Base-by-base conservation (phyloP, 2,329 filamentous ascomycete species). In the Aspergillus pseudonomiae region DNA sequence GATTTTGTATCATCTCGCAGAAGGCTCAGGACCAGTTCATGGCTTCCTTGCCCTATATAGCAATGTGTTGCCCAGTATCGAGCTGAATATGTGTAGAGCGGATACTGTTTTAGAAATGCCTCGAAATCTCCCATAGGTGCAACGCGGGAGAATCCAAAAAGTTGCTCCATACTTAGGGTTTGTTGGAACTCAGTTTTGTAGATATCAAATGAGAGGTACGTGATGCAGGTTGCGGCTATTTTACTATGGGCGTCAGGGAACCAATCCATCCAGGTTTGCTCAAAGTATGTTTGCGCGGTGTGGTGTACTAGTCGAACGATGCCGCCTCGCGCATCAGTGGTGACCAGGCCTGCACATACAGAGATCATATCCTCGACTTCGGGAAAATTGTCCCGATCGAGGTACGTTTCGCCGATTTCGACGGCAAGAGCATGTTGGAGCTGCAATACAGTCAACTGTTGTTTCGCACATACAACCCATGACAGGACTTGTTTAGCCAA, bases 381-480 rank as follows among this genome's bases (percentile, higher is more conserved):
- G 0, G 75, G 64, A 0, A 82, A 19, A 21, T 79, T 78, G 0
- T 80, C 74, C 48, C 73, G 28, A 6, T 82, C 75, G 11, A 83
- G 56, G 0, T 70, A 60, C 0, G 56, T 0, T 3, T 68, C 54
- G 0, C 65, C 74, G 2, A 58, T 1, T 46, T 80, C 75, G 0
- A 81, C 68, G 0, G 78, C 81, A n/a, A 85, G 73, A 0, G 81
- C 81, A 64, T 83, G 75, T 57, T 75, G 74, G 4, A 85, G 72
- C 61, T 84, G 80, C 0, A 24, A 0, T 1, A 59, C 70, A 1
- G 63, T 74, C 0, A 84, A 62, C 0, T 69, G 76, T 46, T 76
- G 71, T 50, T 69, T 75, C 0, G 79, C 74, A 41, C 63, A 80
- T 0, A 71, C 73, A 10, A 84, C 77, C 82, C 80, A 84, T 0